Evolutionary conservation across 345 rosid species (phyloP).

Genomic region (Aethionema arabicum): DNA sequence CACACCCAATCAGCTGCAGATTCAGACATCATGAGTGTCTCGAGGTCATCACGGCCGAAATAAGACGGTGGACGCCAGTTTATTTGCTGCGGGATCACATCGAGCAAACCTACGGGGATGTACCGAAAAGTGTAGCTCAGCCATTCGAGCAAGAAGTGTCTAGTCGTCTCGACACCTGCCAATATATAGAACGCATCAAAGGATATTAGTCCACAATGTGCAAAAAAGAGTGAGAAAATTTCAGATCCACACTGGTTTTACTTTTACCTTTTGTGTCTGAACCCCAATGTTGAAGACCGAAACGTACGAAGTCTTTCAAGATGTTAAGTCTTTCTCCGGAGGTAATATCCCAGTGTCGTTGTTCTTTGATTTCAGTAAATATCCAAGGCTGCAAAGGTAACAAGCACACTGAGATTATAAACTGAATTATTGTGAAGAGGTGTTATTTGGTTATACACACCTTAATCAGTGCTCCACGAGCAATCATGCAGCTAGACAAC

Average conservation of each 20-base stretch:
- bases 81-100: conserved; percentile 70
- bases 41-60: conserved; percentile 93
- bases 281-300: conserved; percentile 96
- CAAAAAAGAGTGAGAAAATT: too few relatives aligned
- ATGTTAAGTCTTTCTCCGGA: conserved; percentile 80
- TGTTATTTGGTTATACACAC: conserved; percentile 34
- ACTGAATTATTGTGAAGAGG: conserved; percentile 4
- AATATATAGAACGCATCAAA: background rate
- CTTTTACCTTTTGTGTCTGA: conserved; percentile 78
- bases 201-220: too few relatives aligned
- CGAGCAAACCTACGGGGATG: conserved; percentile 82
- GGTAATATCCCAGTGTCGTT: conserved; percentile 91
- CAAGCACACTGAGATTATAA: conserved; percentile 12
- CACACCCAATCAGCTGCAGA: conserved; percentile 97
- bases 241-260: background rate
- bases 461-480: conserved; percentile 91
- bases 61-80: conserved; percentile 97
- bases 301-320: conserved; percentile 72
- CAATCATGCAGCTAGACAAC: conserved; percentile 85
- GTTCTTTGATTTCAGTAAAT: conserved; percentile 96
- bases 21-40: conserved; percentile 89
- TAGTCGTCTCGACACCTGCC: conserved; percentile 85
- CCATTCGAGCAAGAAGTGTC: conserved; percentile 95
- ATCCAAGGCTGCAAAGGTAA: conserved; percentile 81
- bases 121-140: conserved; percentile 84